phyloP scores from a whole-genome alignment of 305 asterid species.

The Solanum hybrid region DNA sequence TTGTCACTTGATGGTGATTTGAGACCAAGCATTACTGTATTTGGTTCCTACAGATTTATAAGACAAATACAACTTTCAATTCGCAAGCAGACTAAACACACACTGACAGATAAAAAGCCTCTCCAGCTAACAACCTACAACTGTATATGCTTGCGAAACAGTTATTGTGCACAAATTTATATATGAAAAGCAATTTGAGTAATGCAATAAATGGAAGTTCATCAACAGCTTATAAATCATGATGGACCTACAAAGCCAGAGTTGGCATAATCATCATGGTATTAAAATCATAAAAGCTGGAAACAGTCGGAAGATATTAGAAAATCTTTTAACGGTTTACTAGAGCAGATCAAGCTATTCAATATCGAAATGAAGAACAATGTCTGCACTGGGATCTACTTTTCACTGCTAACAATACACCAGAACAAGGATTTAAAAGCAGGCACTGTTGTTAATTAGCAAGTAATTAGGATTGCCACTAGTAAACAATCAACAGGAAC shows the following conservation, averaged over 20 bases:
- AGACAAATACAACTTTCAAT: constrained; percentile 2
- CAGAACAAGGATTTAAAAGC: neutral
- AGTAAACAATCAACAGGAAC: neutral
- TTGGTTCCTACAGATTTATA: constrained; percentile 29
- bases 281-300: neutral
- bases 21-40: constrained; percentile 21
- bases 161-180: neutral
- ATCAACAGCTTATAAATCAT: neutral
- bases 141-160: neutral
- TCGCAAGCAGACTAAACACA: neutral
- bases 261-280: neutral
- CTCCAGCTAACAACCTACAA: neutral
- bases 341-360: neutral
- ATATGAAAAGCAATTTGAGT: neutral
- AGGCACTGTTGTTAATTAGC: neutral
- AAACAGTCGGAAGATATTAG: neutral
- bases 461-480: neutral
- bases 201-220: neutral
- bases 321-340: neutral
- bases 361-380: neutral
- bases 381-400: neutral
- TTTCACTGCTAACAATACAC: neutral
- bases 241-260: neutral
- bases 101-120: neutral
- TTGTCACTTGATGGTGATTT: constrained; percentile 39